phyloP scores from a whole-genome alignment of 75 land plant species.

The Pinus albicaulis region DNA sequence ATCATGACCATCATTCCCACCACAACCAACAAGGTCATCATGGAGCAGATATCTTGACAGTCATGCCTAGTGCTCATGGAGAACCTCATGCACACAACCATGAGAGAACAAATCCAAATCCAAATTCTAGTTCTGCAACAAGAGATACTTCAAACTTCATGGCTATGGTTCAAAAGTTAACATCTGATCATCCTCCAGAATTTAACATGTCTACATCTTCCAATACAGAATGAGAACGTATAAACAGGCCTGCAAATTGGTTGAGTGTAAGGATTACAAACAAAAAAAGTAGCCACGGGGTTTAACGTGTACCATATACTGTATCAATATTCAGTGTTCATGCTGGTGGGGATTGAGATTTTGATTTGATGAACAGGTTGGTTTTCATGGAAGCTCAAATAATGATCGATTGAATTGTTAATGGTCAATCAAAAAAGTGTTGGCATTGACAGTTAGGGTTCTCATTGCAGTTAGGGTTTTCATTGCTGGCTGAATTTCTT shows the following conservation, averaged over 20 bases:
- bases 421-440: background rate
- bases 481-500: background rate
- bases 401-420: background rate
- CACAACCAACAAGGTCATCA: background rate
- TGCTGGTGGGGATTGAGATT: background rate
- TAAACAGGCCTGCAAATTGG: background rate
- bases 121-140: background rate
- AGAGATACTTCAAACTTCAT: slow-evolving; percentile 1
- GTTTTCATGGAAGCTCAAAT: background rate
- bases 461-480: background rate
- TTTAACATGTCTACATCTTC: slow-evolving; percentile 13
- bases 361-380: background rate
- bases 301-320: slow-evolving; percentile 10
- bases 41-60: background rate
- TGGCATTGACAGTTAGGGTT: background rate
- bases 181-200: background rate
- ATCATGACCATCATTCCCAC: background rate
- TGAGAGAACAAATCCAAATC: slow-evolving; percentile 1
- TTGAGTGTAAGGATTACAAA: too few relatives aligned
- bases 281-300: background rate
- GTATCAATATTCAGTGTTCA: slow-evolving; percentile 7
- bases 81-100: slow-evolving; percentile 5
- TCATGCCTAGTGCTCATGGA: background rate
- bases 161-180: slow-evolving; percentile 6
- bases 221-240: slow-evolving; percentile 7